phyloP scores from a whole-genome alignment of 805 yeast species.

The Metschnikowia baotianmanensis region DNA sequence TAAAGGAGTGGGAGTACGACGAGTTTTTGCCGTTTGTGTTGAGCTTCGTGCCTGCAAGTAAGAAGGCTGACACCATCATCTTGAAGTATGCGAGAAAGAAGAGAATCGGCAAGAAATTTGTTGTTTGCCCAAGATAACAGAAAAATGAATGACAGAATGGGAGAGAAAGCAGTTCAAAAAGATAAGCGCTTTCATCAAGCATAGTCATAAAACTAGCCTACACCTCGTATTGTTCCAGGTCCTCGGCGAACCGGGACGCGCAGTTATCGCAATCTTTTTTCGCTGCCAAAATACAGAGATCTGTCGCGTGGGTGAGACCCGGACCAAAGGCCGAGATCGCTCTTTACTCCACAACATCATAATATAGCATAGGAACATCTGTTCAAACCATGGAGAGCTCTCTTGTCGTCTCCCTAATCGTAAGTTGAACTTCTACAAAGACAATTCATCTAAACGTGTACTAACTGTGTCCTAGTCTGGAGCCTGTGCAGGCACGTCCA shows the following conservation, averaged over 20 bases:
- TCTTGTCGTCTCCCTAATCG: slow-evolving; percentile 33
- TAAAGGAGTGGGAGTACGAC: slow-evolving; percentile 37
- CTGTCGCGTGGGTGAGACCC: slow-evolving; percentile 2
- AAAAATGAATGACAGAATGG: not conserved
- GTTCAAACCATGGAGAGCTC: slow-evolving; percentile 35
- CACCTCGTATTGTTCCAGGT: too few relatives aligned
- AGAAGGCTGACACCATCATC: slow-evolving; percentile 37
- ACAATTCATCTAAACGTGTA: not conserved
- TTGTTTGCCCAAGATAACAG: slow-evolving; percentile 23
- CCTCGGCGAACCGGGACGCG: too few relatives aligned
- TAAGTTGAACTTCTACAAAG: slow-evolving; percentile 20
- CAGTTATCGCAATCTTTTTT: not conserved
- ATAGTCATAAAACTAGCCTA: too few relatives aligned
- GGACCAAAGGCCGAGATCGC: slow-evolving; percentile 3
- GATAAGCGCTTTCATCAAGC: too few relatives aligned
- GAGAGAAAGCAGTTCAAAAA: too few relatives aligned
- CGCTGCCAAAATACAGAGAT: slow-evolving; percentile 1
- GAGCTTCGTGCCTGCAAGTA: slow-evolving; percentile 32
- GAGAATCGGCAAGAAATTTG: slow-evolving; percentile 31
- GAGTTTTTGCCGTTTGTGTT: slow-evolving; percentile 37
- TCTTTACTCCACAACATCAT: too few relatives aligned
- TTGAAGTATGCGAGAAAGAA: slow-evolving; percentile 39
- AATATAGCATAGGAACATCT: too few relatives aligned
- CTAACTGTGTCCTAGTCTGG: slow-evolving; percentile 53
- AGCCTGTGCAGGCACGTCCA: slow-evolving; percentile 94